Evolutionary conservation across 805 yeast genomes (phyloP).

Genomic region (Suhomyces sp.): DNA sequence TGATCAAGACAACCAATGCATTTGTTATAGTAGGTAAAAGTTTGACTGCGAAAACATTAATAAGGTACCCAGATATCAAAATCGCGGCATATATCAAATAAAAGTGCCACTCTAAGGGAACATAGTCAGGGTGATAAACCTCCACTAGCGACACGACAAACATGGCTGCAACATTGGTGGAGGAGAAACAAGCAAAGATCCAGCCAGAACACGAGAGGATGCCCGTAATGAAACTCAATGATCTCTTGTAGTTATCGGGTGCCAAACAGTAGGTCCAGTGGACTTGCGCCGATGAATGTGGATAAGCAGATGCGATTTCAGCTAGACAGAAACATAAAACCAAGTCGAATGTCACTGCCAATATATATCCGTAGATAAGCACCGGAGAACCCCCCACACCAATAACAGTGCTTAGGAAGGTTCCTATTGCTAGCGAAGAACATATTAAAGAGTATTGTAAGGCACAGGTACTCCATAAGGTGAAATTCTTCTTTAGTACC

Average conservation of each 20-base stretch:
- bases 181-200: constrained; percentile 21
- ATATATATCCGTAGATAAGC: constrained; percentile 20
- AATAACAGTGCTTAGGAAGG: constrained; percentile 20
- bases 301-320: constrained; percentile 34
- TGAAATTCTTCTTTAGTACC: constrained; percentile 14
- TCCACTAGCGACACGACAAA: constrained; percentile 16
- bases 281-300: constrained; percentile 33
- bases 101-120: constrained; percentile 17
- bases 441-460: constrained; percentile 20
- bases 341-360: constrained; percentile 17
- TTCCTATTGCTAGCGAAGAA: constrained; percentile 21
- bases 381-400: constrained; percentile 25
- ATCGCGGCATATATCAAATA: constrained; percentile 16
- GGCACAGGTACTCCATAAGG: constrained; percentile 16
- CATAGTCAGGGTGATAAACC: constrained; percentile 17
- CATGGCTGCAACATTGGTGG: constrained; percentile 17
- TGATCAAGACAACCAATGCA: constrained; percentile 19
- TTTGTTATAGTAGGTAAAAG: constrained; percentile 15
- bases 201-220: constrained; percentile 25
- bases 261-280: constrained; percentile 35
- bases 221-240: constrained; percentile 30
- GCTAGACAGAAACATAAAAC: constrained; percentile 20
- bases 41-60: constrained; percentile 10
- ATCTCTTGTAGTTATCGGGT: constrained; percentile 19
- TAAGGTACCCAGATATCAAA: constrained; percentile 5